These are phyloP conservation scores for Fonsecaea pugnacius DNA, from an alignment of 2,329 filamentous ascomycete genomes.

Conservation along the genomic window DNA sequence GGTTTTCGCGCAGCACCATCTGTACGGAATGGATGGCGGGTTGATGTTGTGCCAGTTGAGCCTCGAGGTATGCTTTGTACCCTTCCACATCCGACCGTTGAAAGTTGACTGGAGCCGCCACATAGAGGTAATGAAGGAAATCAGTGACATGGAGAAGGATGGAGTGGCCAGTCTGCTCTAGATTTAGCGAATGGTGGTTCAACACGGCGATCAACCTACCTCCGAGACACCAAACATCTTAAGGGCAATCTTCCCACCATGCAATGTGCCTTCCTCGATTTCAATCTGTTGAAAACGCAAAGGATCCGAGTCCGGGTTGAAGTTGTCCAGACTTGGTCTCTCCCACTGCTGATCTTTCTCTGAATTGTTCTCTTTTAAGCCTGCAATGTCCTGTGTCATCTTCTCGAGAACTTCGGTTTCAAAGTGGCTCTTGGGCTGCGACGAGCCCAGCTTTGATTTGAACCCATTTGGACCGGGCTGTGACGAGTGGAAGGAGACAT, in stretches of 20 bases:
- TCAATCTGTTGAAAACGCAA: slow-evolving; percentile 97
- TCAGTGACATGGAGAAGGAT: slow-evolving; percentile 93
- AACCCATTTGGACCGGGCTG: slow-evolving; percentile 63
- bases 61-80: slow-evolving; percentile 81
- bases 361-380: slow-evolving; percentile 80
- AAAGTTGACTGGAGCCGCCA: slow-evolving; percentile 84
- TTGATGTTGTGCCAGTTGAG: slow-evolving; percentile 72
- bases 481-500: slow-evolving; percentile 64
- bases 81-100: slow-evolving; percentile 74
- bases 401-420: slow-evolving; percentile 94
- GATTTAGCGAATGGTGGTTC: slow-evolving; percentile 10
- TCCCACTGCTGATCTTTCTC: slow-evolving; percentile 96
- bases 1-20: slow-evolving; percentile 83
- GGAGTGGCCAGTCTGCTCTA: slow-evolving; percentile 72
- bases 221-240: slow-evolving; percentile 94
- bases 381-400: slow-evolving; percentile 88
- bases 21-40: slow-evolving; percentile 78
- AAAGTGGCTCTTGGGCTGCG: slow-evolving; percentile 85
- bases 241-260: slow-evolving; percentile 76
- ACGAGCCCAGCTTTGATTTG: slow-evolving; percentile 65
- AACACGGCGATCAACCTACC: slow-evolving; percentile 48
- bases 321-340: slow-evolving; percentile 64
- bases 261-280: slow-evolving; percentile 81
- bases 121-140: slow-evolving; percentile 95
- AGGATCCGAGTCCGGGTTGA: slow-evolving; percentile 67